Conservation (phyloP, 805 yeast species). For the Sugiyamaella valdiviana region DNA sequence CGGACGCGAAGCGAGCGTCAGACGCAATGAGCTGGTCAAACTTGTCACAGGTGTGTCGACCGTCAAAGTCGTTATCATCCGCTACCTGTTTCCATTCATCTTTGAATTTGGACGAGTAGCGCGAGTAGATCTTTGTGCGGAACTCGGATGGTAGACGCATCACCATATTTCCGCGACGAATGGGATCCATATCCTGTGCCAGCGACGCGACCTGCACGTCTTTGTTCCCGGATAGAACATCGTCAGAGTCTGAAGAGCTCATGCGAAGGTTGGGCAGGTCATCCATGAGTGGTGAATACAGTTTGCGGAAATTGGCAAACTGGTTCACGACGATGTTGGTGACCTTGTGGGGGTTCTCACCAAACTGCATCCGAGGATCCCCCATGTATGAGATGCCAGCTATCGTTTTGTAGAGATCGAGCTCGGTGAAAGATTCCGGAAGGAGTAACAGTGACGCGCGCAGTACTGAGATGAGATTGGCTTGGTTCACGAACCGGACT, state of each 20-base stretch:
- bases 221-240: slow-evolving; percentile 7
- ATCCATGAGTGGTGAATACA: slow-evolving; percentile 63
- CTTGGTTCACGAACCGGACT: slow-evolving; percentile 62
- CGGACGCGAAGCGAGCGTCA: slow-evolving; percentile 35
- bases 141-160: slow-evolving; percentile 46
- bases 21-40: slow-evolving; percentile 40
- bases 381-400: slow-evolving; percentile 83
- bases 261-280: slow-evolving; percentile 35
- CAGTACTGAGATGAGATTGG: slow-evolving; percentile 72
- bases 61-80: slow-evolving; percentile 5
- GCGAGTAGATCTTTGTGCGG: slow-evolving; percentile 35
- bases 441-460: slow-evolving; percentile 57
- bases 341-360: slow-evolving; percentile 88
- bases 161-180: slow-evolving; percentile 40
- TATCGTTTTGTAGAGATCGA: slow-evolving; percentile 67
- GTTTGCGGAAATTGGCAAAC: slow-evolving; percentile 54
- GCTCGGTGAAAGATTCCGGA: slow-evolving; percentile 46
- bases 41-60: slow-evolving; percentile 25
- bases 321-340: slow-evolving; percentile 80
- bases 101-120: slow-evolving; percentile 16
- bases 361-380: slow-evolving; percentile 78
- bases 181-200: slow-evolving; percentile 32
- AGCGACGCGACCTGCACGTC: slow-evolving; percentile 22
- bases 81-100: not conserved
- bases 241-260: slow-evolving; percentile 5